Evolutionary conservation across 306 rosid genomes (phyloP), one percentile per base, ranked within the genome.

Genomic region (Quercus engelmannii): DNA sequence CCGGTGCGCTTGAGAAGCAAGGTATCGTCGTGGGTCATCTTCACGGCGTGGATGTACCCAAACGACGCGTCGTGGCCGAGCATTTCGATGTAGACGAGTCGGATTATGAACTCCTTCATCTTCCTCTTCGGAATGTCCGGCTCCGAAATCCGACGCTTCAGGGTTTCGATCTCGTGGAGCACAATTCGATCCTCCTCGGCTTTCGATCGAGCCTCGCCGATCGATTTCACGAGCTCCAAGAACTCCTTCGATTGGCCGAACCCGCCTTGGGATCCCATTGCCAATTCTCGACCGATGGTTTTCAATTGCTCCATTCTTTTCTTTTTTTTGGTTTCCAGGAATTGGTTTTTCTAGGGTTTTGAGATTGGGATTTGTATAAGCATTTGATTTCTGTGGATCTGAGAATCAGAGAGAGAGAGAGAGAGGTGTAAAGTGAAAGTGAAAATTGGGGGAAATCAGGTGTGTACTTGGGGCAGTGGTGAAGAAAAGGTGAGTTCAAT

Each of bases 231-330:
- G 19, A 95, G 92, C 78, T 95, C 97, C 13, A 95, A 86, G 30
- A 95, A 93, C 82, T 95, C 98, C 86, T 95, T 95, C 35, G 97
- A 93, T 78, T 93, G 97, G 0, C 96, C 97, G 88, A 94, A 94
- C 43, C 97, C 95, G n/a, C 94, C 97, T 54, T 93, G 99, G 64
- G 99, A 95, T 41, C 97, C 98, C 99, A 96, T 96, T 49, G 98
- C 94, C 12, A 95, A 92, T 82, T 95, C 99, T n/a, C 96, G 85
- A 0, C 99, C 98, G 78, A 93, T 88, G 28, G 91, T 90, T 87
- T 96, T 96, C 80, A 96, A 69, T 71, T 95, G 99, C 92, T 95
- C 97, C 99, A 95, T 85, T 28, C 58, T 71, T 10, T 57, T 25
- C 8, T 11, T n/a, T 2, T 18, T 35, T 19, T 0, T 18, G 35